A percentile compares a stretch with the other conserved stretches of the same genome.
phyloP scores from a whole-genome alignment of 805 yeast genomes.

The Torulaspora indica region DNA sequence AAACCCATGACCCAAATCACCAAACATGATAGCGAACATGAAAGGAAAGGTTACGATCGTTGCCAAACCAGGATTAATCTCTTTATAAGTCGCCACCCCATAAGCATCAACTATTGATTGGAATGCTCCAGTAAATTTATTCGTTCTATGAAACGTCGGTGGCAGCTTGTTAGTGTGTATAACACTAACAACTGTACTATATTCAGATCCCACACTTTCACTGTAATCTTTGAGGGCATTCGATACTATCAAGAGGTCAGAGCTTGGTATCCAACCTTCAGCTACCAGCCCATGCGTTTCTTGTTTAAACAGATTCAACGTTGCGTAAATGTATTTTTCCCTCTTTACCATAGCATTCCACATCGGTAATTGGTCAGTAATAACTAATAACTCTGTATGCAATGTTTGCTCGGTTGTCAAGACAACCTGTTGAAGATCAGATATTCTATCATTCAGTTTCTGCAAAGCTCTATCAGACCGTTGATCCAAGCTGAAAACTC shows the following conservation, averaged over 20 bases:
- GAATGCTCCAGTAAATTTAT: constrained; percentile 89
- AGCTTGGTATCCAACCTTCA: constrained; percentile 94
- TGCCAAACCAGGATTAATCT: constrained; percentile 93
- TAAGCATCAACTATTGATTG: constrained; percentile 93
- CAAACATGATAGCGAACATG: constrained; percentile 98
- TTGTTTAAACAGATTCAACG: constrained; percentile 74
- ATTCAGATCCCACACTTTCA: constrained; percentile 35
- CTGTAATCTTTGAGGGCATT: constrained; percentile 52
- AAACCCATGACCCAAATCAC: constrained; percentile 95
- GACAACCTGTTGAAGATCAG: constrained; percentile 58
- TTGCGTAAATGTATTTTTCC: constrained; percentile 77
- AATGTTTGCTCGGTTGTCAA: constrained; percentile 63
- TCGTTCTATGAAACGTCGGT: constrained; percentile 92
- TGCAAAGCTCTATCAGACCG: constrained; percentile 37
- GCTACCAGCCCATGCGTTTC: constrained; percentile 83
- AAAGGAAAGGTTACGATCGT: constrained; percentile 95
- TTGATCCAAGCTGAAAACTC: constrained; percentile 45
- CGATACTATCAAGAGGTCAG: constrained; percentile 64
- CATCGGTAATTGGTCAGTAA: constrained; percentile 65
- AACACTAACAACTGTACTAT: constrained; percentile 52
- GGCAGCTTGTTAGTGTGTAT: constrained; percentile 80
- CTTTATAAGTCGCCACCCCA: constrained; percentile 89
- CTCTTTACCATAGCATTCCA: constrained; percentile 69
- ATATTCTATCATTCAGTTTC: constrained; percentile 44
- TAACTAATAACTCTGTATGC: constrained; percentile 68